Evolutionary conservation across 1,284 basidiomycete genomes (phyloP), one percentile per base, ranked within the genome.

Genomic region (Cutaneotrichosporon sp.): DNA sequence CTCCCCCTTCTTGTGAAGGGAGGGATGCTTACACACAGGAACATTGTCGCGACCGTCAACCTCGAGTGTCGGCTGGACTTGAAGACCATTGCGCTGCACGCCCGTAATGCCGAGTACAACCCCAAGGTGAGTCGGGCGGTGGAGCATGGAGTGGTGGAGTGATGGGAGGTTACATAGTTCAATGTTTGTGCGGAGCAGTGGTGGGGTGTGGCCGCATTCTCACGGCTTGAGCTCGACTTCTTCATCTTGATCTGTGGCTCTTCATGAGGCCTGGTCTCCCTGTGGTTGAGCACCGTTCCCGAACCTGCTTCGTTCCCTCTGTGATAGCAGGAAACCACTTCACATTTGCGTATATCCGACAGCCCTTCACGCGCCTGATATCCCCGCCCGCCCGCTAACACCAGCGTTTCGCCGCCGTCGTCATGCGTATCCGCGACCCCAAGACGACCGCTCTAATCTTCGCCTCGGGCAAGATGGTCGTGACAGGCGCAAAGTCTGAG

Each of bases 391-490:
- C 11, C 30, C 31, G 75, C 80, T 85, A 82, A 83, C 83, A 80
- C 63, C 86, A 98, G 94, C 95, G 97, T 89, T 99, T 99, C 84
- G 97, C 97, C 70, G 97, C 97, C 66, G 97, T 99, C 70, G 99
- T 99, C 83, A 99, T 99, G 97, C 92, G 97, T 83, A 99, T 99
- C 78, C 93, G 97, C 73, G 96, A 99, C 76, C 97, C 97, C 64
- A 99, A 99, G 86, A 99, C 97, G 64, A 99, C 97, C 49, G 97
- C 97, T 13, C 88, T 99, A 70, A 99, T 99, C 81, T 99, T 99
- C 81, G 97, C 97, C 34, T 97, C 94, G 61, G 97, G 97, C 79
- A 99, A 99, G 87, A 99, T 99, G 92, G 97, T 99, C 78, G 96
- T 98, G 65, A 99, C 97, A 30, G 97, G 97, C 80, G 97, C 97